These are phyloP conservation scores for Pisolithus albus DNA, from an alignment of 768 basidiomycete genomes.

Conservation along the genomic window DNA sequence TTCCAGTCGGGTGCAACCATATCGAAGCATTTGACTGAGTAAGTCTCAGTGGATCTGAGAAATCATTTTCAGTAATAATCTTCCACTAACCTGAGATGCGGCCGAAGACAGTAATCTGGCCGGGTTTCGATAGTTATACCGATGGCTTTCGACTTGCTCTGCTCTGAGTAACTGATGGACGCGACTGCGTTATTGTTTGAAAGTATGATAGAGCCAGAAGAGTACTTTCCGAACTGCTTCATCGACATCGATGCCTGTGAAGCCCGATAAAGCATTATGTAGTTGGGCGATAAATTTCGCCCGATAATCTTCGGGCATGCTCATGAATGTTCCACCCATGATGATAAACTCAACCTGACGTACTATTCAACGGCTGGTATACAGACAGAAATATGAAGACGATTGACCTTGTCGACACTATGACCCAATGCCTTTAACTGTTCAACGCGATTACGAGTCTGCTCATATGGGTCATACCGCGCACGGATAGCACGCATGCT, in stretches of 20 bases:
- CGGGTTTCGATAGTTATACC: slow-evolving; percentile 99
- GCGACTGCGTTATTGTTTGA: background rate
- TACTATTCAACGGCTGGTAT: background rate
- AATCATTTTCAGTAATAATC: background rate
- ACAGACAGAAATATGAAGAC: background rate
- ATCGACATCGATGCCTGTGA: slow-evolving; percentile 88
- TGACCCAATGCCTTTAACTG: slow-evolving; percentile 95
- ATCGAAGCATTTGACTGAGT: slow-evolving; percentile 92
- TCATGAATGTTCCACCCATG: slow-evolving; percentile 99
- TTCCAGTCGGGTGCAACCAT: slow-evolving; percentile 96
- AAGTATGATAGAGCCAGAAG: background rate
- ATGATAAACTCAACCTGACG: slow-evolving; percentile 80
- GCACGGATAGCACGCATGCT: slow-evolving; percentile 99
- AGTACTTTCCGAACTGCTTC: slow-evolving; percentile 76
- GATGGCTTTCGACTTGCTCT: slow-evolving; percentile 96
- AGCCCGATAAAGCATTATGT: slow-evolving; percentile 94
- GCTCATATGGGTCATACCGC: slow-evolving; percentile 94
- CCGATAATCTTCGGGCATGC: slow-evolving; percentile 96
- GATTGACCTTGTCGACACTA: slow-evolving; percentile 85
- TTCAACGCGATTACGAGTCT: slow-evolving; percentile 91
- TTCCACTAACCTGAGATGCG: slow-evolving; percentile 72
- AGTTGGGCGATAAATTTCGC: slow-evolving; percentile 90
- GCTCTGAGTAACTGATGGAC: slow-evolving; percentile 77
- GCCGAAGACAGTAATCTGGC: slow-evolving; percentile 95
- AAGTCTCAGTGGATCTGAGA: background rate